Evolutionary conservation across 2,329 filamentous ascomycete genomes (phyloP).

Genomic region (Aspergillus caelatus): DNA sequence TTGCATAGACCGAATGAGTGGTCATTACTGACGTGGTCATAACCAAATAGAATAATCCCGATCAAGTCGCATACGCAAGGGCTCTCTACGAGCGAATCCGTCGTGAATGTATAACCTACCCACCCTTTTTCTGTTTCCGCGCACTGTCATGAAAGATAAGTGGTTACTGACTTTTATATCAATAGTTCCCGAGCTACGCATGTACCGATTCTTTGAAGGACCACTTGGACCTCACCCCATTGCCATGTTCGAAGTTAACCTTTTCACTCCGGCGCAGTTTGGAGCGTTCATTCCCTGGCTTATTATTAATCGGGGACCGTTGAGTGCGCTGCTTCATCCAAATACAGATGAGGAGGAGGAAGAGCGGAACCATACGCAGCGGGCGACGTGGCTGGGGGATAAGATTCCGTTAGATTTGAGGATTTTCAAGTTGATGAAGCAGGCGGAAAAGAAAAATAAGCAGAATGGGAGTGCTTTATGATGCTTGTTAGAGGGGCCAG

Average conservation of each 20-base stretch:
- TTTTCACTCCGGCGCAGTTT: constrained; percentile 84
- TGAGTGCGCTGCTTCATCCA: constrained; percentile 80
- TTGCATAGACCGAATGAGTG: neutral
- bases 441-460: constrained; percentile 25
- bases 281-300: constrained; percentile 88
- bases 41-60: constrained; percentile 54
- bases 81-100: constrained; percentile 78
- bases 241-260: constrained; percentile 90
- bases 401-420: constrained; percentile 47
- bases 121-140: neutral
- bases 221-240: constrained; percentile 81
- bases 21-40: neutral
- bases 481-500: neutral
- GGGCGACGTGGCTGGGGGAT: constrained; percentile 51
- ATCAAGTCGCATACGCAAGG: constrained; percentile 68
- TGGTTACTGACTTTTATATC: neutral
- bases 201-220: constrained; percentile 75
- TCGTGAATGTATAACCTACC: constrained; percentile 66
- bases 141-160: neutral
- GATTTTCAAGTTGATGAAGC: constrained; percentile 37
- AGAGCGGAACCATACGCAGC: constrained; percentile 52
- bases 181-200: constrained; percentile 78
- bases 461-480: neutral
- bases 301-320: constrained; percentile 75
- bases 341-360: constrained; percentile 65